These are phyloP conservation scores for Coniosporium tulheliwenetii DNA, from an alignment of 2,329 filamentous ascomycete genomes.

Conservation along the genomic window DNA sequence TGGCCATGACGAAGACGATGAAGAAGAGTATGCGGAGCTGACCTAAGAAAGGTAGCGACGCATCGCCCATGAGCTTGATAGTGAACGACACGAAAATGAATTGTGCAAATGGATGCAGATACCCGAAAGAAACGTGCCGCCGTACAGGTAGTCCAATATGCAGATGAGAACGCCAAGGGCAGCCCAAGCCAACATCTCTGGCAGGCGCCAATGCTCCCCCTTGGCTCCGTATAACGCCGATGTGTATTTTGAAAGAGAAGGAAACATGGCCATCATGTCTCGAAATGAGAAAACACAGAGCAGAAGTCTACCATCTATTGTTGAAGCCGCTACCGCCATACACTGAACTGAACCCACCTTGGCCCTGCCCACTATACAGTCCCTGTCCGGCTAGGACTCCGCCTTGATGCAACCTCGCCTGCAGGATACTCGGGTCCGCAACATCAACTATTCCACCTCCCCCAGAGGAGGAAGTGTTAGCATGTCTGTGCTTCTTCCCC, in stretches of 20 bases:
- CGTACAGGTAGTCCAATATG: neutral
- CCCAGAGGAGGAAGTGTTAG: constrained; percentile 99
- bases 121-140: neutral
- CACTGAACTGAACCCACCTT: constrained; percentile 89
- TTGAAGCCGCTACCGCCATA: constrained; percentile 43
- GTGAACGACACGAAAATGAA: neutral
- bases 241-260: neutral
- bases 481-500: constrained; percentile 99
- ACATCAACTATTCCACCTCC: constrained; percentile 99
- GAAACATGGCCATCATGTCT: neutral
- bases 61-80: constrained; percentile 12
- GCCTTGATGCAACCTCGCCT: constrained; percentile 89
- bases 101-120: constrained; percentile 2
- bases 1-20: constrained; percentile 29
- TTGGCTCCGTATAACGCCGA: constrained; percentile 2
- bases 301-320: constrained; percentile 40
- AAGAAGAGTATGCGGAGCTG: constrained; percentile 18
- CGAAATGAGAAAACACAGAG: constrained; percentile 1
- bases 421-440: constrained; percentile 99
- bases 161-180: constrained; percentile 2
- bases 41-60: constrained; percentile 17
- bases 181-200: constrained; percentile 1
- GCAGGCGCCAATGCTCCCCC: constrained; percentile 5
- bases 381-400: constrained; percentile 69
- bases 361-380: constrained; percentile 71